These are phyloP conservation scores for Microdochium nivale DNA, from an alignment of 2,329 filamentous ascomycete genomes.

Conservation along the genomic window DNA sequence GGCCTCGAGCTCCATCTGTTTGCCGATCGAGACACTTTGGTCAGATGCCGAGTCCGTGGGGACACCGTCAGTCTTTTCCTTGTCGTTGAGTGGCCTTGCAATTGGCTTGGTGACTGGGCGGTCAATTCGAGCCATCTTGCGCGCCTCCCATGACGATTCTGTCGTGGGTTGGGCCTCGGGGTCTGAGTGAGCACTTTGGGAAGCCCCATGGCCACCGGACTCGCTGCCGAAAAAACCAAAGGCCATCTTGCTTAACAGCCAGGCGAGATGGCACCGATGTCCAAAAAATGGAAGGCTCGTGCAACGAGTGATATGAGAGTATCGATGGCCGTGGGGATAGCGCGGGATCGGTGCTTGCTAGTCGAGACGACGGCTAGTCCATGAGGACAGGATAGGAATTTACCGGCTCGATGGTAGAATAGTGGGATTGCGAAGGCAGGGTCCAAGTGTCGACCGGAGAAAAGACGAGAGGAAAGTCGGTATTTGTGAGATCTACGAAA, in stretches of 20 bases:
- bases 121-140: not conserved
- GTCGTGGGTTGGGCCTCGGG: not conserved
- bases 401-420: too few relatives aligned
- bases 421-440: too few relatives aligned
- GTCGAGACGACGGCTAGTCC: too few relatives aligned
- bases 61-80: slow-evolving; percentile 17
- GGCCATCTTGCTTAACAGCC: not conserved
- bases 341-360: too few relatives aligned
- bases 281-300: not conserved
- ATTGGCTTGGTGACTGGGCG: not conserved
- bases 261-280: not conserved
- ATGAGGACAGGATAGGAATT: too few relatives aligned
- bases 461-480: too few relatives aligned
- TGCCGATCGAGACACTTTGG: slow-evolving; percentile 33
- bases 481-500: too few relatives aligned
- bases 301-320: not conserved
- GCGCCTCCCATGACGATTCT: not conserved
- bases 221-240: not conserved
- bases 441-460: too few relatives aligned
- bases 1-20: slow-evolving; percentile 69
- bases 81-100: not conserved
- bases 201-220: not conserved
- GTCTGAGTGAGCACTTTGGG: not conserved
- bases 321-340: too few relatives aligned
- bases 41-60: slow-evolving; percentile 28